phyloP scores from a whole-genome alignment of 116 monocot genomes.

The Trichopus zeylanicus region DNA sequence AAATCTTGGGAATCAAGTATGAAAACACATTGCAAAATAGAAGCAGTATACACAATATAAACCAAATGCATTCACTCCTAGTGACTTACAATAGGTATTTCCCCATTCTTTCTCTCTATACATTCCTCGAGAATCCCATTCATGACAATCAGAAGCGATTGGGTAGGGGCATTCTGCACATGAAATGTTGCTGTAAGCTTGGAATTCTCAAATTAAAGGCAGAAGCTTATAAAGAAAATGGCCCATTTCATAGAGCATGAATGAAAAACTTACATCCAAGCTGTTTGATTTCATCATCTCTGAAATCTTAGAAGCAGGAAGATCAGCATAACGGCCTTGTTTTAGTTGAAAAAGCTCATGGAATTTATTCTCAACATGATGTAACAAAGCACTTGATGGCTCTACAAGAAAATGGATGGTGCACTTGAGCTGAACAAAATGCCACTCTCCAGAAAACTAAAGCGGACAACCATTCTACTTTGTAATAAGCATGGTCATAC shows the following conservation, averaged over 20 bases:
- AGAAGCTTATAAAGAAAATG: background rate
- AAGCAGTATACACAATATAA: background rate
- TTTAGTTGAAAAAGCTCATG: slow-evolving; percentile 75
- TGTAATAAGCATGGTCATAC: slow-evolving; percentile 1
- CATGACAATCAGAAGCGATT: slow-evolving; percentile 54
- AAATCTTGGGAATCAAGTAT: background rate
- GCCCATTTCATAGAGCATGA: background rate
- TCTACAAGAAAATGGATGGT: slow-evolving; percentile 22
- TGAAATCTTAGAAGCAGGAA: slow-evolving; percentile 66
- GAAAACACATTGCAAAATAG: background rate
- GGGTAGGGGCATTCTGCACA: slow-evolving; percentile 77
- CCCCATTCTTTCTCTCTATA: slow-evolving; percentile 86
- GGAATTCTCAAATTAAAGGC: background rate
- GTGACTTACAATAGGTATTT: slow-evolving; percentile 79
- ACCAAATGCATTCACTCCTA: background rate
- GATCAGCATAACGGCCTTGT: slow-evolving; percentile 63
- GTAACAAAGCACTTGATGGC: slow-evolving; percentile 20
- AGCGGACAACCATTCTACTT: background rate
- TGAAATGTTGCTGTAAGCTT: slow-evolving; percentile 7
- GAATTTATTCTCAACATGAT: slow-evolving; percentile 50
- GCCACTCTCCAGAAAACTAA: background rate
- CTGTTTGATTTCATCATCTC: slow-evolving; percentile 77
- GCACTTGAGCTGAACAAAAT: background rate
- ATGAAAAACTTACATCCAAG: slow-evolving; percentile 59
- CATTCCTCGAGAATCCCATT: slow-evolving; percentile 83